Conservation (phyloP, 441 rosid species). For the Metrosideros polymorpha region DNA sequence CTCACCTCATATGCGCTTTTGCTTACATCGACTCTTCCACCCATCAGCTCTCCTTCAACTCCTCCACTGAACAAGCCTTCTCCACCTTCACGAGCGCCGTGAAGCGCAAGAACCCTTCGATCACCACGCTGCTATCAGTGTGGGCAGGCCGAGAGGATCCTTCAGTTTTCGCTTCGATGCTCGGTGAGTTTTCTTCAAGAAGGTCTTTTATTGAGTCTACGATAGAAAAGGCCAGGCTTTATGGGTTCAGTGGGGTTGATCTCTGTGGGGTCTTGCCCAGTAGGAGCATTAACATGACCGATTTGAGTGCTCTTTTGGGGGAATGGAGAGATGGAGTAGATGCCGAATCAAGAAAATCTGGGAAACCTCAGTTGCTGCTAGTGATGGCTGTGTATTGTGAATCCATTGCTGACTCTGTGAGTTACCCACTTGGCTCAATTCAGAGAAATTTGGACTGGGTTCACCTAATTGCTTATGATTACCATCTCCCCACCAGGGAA, state of each 20-base stretch:
- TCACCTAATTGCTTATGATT: constrained; percentile 30
- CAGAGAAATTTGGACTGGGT: constrained; percentile 34
- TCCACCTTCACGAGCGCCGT: background rate
- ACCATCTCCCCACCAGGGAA: constrained; percentile 28
- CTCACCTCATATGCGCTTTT: constrained; percentile 8
- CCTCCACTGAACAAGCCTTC: background rate
- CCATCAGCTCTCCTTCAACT: background rate
- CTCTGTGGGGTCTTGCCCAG: constrained; percentile 18
- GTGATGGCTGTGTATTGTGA: background rate
- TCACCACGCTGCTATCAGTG: background rate
- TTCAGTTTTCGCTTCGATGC: background rate
- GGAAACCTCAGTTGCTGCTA: background rate
- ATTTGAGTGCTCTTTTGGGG: background rate
- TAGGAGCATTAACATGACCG: constrained; percentile 5
- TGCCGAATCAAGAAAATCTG: background rate
- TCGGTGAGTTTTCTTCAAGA: background rate
- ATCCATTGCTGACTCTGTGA: background rate
- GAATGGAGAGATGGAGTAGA: background rate
- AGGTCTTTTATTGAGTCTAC: background rate
- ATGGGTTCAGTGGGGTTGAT: constrained; percentile 8
- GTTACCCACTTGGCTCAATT: background rate
- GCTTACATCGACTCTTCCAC: background rate
- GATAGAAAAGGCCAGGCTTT: background rate
- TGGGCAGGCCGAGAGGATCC: constrained; percentile 3
- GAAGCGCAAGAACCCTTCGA: background rate